Conservation (phyloP, 768 basidiomycete species). For the Leucocoprinus sp. region DNA sequence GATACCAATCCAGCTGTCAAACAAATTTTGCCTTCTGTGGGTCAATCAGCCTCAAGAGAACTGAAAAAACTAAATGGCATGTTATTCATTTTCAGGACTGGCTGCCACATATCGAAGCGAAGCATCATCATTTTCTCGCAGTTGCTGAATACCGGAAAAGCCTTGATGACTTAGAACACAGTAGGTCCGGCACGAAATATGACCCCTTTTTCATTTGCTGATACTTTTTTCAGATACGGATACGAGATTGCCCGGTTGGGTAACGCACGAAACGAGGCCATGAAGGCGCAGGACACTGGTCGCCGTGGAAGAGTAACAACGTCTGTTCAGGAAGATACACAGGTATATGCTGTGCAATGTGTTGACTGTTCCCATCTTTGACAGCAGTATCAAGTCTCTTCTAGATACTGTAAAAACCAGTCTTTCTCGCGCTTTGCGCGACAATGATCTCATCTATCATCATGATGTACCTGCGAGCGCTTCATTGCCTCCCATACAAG, state of each 20-base stretch:
- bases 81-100: conserved; percentile 46
- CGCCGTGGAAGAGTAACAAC: conserved; percentile 54
- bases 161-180: conserved; percentile 77
- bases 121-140: conserved; percentile 78
- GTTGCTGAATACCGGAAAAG: conserved; percentile 86
- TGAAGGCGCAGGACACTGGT: conserved; percentile 61
- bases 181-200: conserved; percentile 37
- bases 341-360: conserved; percentile 37
- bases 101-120: conserved; percentile 75
- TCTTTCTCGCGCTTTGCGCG: conserved; percentile 66
- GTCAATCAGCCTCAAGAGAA: conserved; percentile 11
- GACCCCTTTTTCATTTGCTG: background rate
- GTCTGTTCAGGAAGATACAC: conserved; percentile 68
- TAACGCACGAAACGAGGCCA: conserved; percentile 58
- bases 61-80: background rate
- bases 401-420: conserved; percentile 62
- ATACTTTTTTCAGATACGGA: conserved; percentile 58
- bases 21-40: conserved; percentile 48
- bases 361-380: background rate
- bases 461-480: conserved; percentile 72
- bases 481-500: conserved; percentile 55
- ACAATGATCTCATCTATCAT: conserved; percentile 96
- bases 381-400: conserved; percentile 50
- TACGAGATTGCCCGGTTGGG: conserved; percentile 73
- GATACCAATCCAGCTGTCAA: conserved; percentile 36